A percentile compares a stretch with the other conserved stretches of the same genome.
These are phyloP conservation scores for Rhodotorula sphaerocarpa DNA, from an alignment of 768 basidiomycete genomes.

Conservation along the genomic window DNA sequence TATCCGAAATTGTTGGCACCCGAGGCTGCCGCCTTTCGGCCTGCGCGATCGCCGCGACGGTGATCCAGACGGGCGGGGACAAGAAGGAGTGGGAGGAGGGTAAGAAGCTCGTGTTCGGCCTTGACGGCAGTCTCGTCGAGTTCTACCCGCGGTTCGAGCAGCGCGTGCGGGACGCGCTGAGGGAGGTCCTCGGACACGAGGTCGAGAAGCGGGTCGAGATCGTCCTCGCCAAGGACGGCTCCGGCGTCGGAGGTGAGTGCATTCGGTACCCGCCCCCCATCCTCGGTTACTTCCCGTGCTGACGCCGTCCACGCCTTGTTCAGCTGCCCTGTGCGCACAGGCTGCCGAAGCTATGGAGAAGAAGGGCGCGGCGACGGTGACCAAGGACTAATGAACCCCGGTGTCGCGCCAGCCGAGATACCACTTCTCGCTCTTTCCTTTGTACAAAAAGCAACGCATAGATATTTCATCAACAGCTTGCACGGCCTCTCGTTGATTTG, in stretches of 20 bases:
- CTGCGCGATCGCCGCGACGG: slow-evolving; percentile 73
- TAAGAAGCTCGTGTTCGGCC: slow-evolving; percentile 63
- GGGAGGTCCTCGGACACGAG: slow-evolving; percentile 66
- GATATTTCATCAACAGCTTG: no score
- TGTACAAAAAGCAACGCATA: no score
- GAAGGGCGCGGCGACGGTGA: slow-evolving; percentile 14
- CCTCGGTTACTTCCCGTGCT: neutral
- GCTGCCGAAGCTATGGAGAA: slow-evolving; percentile 29
- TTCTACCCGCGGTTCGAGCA: slow-evolving; percentile 81
- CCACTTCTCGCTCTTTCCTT: no score
- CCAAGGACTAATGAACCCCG: slow-evolving; percentile 4
- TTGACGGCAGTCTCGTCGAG: slow-evolving; percentile 90
- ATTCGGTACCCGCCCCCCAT: no score
- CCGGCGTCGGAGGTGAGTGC: slow-evolving; percentile 83
- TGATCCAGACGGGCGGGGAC: slow-evolving; percentile 66
- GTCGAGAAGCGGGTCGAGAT: slow-evolving; percentile 73
- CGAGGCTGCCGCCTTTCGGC: slow-evolving; percentile 78
- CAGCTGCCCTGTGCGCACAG: slow-evolving; percentile 33
- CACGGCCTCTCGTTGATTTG: no score
- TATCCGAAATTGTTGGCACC: slow-evolving; percentile 64
- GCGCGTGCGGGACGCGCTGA: slow-evolving; percentile 64
- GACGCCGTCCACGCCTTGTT: neutral
- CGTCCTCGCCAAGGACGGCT: slow-evolving; percentile 93
- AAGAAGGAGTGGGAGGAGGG: slow-evolving; percentile 29
- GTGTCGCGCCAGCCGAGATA: no score